These are phyloP conservation scores for Gossypium davidsonii DNA, from an alignment of 441 rosid species.

Conservation along the genomic window DNA sequence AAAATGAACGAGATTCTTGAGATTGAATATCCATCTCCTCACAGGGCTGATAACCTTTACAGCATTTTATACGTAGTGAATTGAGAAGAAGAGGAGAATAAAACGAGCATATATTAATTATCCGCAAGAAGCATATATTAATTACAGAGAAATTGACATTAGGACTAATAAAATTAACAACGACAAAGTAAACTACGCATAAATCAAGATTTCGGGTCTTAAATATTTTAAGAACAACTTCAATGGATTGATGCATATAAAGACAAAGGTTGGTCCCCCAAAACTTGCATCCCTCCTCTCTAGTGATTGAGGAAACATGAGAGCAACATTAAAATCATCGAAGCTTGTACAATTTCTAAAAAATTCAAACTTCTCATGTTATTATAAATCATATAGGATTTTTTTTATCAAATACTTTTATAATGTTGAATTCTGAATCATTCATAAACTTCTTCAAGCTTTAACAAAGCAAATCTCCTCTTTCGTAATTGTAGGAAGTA, in stretches of 20 bases:
- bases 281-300: constrained; percentile 39
- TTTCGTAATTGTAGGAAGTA: background rate
- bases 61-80: constrained; percentile 29
- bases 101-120: too few species aligned
- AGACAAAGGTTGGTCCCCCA: constrained; percentile 31
- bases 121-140: constrained; percentile 42
- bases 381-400: too few species aligned
- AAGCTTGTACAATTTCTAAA: too few species aligned
- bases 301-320: too few species aligned
- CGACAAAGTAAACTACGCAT: constrained; percentile 13
- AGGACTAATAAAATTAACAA: constrained; percentile 16
- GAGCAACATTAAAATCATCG: too few species aligned
- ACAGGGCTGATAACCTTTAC: constrained; percentile 33
- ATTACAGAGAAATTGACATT: constrained; percentile 9
- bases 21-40: constrained; percentile 39
- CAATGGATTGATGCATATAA: constrained; percentile 23
- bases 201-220: constrained; percentile 24
- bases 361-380: too few species aligned
- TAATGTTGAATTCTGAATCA: too few species aligned
- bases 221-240: constrained; percentile 30
- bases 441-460: too few species aligned
- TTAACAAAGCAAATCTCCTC: too few species aligned
- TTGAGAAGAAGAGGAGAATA: constrained; percentile 23
- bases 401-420: too few species aligned
- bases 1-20: constrained; percentile 29